Base-by-base conservation (phyloP, 441 rosid genomes). In the Erysimum cheiri region DNA sequence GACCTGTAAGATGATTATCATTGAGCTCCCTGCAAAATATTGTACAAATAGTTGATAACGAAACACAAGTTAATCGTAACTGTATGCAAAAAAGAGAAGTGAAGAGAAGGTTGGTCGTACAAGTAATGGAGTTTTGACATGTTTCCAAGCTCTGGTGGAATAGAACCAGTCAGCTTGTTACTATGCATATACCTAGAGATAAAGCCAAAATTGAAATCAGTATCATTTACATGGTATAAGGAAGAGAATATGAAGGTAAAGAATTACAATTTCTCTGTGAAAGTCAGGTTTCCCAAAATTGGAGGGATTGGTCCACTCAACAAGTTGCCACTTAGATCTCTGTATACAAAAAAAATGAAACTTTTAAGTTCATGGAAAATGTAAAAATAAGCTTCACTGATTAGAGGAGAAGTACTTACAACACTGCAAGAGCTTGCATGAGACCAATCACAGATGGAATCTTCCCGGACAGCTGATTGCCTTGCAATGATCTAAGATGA, bases 361-460 rank as follows among this genome's bases (percentile, higher is more conserved):
- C 37, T 28, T 37, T 5, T 48, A 54, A 56, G 64, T 14, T 65
- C 26, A 71, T 28, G 13, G 6, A 28, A 37, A 6, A n/a, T 15
- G 56, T 57, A 3, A 52, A 17, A 54, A 44, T 8, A 35, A 44
- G 56, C 56, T 65, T 53, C 0, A 6, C 26, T 54, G 35, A 28
- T 29, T 50, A 67, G 62, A 62, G 67, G 68, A 64, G 37, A 59
- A 66, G 74, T 55, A 78, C 98, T 87, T 83, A 93, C 98, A 93
- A 64, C 19, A 93, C 98, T 60, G 98, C 97, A 74, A 93, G 98
- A 14, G 98, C 98, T 80, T 93, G 98, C 98, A 93, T 93, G 13
- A 93, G 85, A 74, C 98, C 98, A 57, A 93, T 85, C 59, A 93
- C 98, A 8, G 91, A 84, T 13, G 98, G 98, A 50, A 93, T 89